Conservation (phyloP, 495 filamentous ascomycete species). For the Bacidia rubella region DNA sequence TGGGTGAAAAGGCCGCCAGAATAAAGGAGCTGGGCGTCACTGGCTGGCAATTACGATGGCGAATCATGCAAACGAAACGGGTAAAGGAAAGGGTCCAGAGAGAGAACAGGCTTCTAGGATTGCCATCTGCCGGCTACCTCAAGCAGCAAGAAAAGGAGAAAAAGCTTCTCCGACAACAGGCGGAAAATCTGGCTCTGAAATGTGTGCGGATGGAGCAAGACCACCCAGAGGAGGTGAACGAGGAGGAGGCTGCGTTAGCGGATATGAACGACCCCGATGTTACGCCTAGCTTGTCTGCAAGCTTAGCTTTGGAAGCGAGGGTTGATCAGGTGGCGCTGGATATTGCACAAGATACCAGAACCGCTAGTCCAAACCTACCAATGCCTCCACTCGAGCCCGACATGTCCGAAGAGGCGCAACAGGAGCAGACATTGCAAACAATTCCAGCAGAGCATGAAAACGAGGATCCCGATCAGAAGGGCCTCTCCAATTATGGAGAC, state of each 20-base stretch:
- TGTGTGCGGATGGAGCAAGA: background rate
- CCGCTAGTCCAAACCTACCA: background rate
- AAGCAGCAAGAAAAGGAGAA: background rate
- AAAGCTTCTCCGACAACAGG: conserved; percentile 4
- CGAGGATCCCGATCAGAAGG: too few relatives aligned
- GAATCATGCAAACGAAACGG: conserved; percentile 58
- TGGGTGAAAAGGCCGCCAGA: conserved; percentile 56
- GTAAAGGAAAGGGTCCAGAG: conserved; percentile 44
- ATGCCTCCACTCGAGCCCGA: background rate
- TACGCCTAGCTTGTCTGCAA: background rate
- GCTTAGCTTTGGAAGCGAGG: background rate
- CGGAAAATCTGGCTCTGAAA: background rate
- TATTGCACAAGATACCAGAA: background rate
- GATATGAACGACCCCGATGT: background rate
- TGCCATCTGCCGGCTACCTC: conserved; percentile 21
- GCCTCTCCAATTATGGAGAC: too few relatives aligned
- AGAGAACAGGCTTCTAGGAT: conserved; percentile 39
- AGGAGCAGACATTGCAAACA: too few relatives aligned
- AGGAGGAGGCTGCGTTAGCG: background rate
- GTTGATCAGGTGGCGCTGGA: background rate
- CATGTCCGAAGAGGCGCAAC: background rate
- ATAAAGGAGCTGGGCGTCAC: conserved; percentile 74
- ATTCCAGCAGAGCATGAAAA: too few relatives aligned
- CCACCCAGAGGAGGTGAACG: background rate
- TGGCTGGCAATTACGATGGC: conserved; percentile 80